Percentiles rank a stretch among this genome's conserved stretches.
Conservation (phyloP, 306 rosid genomes). For the Corylus heterophylla region DNA sequence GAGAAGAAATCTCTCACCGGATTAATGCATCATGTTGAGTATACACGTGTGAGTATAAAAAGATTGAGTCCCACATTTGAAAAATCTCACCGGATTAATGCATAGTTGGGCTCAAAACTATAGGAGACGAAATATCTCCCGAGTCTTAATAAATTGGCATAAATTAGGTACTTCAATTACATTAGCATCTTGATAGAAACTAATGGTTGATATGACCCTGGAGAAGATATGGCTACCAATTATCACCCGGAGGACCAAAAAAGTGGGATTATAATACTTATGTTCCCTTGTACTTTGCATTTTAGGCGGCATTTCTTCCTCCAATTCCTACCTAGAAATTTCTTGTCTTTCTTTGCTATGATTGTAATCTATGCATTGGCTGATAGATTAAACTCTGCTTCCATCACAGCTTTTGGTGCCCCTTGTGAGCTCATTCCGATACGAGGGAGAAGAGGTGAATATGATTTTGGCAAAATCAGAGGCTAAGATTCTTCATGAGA, state of each 20-base stretch:
- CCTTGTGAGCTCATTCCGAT: slow-evolving; percentile 65
- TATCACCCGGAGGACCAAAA: neutral
- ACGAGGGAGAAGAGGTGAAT: slow-evolving; percentile 83
- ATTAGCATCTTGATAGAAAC: neutral
- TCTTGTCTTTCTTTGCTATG: neutral
- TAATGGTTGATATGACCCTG: neutral
- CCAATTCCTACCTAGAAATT: neutral
- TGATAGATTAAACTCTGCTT: neutral
- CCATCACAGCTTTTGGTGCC: slow-evolving; percentile 72
- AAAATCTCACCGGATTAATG: too few species aligned
- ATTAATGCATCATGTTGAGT: neutral
- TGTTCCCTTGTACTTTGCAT: neutral
- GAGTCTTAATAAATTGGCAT: neutral
- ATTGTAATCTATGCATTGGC: neutral
- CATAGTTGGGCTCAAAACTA: too few species aligned
- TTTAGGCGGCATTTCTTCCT: neutral
- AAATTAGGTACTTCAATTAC: neutral
- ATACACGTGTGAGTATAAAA: too few species aligned
- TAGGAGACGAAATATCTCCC: neutral
- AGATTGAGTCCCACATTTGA: too few species aligned
- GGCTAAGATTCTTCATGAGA: slow-evolving; percentile 69
- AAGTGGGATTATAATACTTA: neutral
- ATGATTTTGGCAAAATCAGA: slow-evolving; percentile 63
- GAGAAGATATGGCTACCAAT: neutral
- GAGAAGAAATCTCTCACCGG: neutral